Evolutionary conservation across 495 filamentous ascomycete species (phyloP), one percentile per base, ranked within the genome.

Genomic region (Sabuloglossum arenarium): DNA sequence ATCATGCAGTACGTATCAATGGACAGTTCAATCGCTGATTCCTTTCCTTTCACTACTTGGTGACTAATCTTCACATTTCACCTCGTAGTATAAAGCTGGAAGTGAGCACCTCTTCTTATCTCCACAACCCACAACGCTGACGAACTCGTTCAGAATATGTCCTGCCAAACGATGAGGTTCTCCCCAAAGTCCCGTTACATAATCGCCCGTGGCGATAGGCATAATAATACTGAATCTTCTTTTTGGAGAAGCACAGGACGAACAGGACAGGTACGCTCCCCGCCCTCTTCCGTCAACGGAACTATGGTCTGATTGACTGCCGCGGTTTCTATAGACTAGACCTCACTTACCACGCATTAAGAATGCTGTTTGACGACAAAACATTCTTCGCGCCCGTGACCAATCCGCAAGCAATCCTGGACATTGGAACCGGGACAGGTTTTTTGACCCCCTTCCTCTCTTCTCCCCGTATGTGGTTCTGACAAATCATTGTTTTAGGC

Each of bases 311-410:
- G 14, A 10, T 8, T 27, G 43, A 30, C 1, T 27, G 30, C 10
- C 32, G 10, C 47, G 81, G 86, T 65, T 79, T 85, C 63, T 81
- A 85, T 58, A 75, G 84, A 27, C 73, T 86, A 56, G 82, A 86
- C 60, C 67, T 86, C 60, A 70, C 77, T 57, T 82, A 87, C 65
- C 74, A 77, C 55, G 72, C 80, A 60, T 76, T 71, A 62, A 57
- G 78, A 58, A 64, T 75, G 5, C 67, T 82, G 0, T 72, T 73
- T 56, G 79, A 75, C n/a, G 72, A 79, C 25, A 71, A 71, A 37
- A 67, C 81, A 6, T 76, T 72, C 60, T 67, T 80, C 4, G 73
- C 82, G 0, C 82, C 82, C 5, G 67, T 86, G 12, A 69, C 64
- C 27, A 52, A 65, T 11, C 71, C 75, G 0, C 74, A 83, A 55